Evolutionary conservation across 139 green algal species (phyloP), one percentile per base, ranked within the genome.

Genomic region (Pseudopediastrum boryanum): DNA sequence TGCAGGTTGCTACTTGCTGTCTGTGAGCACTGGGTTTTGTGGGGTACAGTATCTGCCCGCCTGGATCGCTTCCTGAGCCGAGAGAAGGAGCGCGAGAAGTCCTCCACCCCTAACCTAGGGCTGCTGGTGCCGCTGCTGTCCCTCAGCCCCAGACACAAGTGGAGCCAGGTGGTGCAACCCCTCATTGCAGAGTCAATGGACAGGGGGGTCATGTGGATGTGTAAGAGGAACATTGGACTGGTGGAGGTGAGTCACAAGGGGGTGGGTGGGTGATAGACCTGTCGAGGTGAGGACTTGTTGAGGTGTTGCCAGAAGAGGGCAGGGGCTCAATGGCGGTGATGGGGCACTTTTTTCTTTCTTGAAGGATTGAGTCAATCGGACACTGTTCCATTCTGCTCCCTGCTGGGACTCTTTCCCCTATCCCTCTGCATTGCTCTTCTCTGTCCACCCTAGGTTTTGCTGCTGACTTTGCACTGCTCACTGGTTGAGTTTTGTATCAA

Each of bases 201-300:
- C 62, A 25, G 79, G 10, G 62, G 68, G 39, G 62, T 84, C 29
- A 61, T 84, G 38, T 84, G 79, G 79, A 78, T 79, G 43, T 84
- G 79, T 62, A 84, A 84, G 71, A 58, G 48, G 27, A 62, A 84
- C 62, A 48, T 56, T 4, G 39, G 42, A 3, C 61, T 84, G 46
- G 61, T 76, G 25, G n/a, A 58, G 12, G 35, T 64, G 66, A 75
- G 67, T 12, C 21, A 23, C 19, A 10, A 29, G 58, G 58, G 19
- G 58, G 58, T 10, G 58, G 58, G 58, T 38, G 58, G 25, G 58
- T 21, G 25, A 21, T 67, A 67, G 19, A n/a, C n/a, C n/a, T n/a
- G n/a, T n/a, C n/a, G n/a, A n/a, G n/a, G n/a, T n/a, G n/a, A n/a
- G n/a, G n/a, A n/a, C n/a, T n/a, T n/a, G n/a, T n/a, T n/a, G n/a